Evolutionary conservation across 306 rosid species (phyloP).

Genomic region (Prinsepia uniflora): DNA sequence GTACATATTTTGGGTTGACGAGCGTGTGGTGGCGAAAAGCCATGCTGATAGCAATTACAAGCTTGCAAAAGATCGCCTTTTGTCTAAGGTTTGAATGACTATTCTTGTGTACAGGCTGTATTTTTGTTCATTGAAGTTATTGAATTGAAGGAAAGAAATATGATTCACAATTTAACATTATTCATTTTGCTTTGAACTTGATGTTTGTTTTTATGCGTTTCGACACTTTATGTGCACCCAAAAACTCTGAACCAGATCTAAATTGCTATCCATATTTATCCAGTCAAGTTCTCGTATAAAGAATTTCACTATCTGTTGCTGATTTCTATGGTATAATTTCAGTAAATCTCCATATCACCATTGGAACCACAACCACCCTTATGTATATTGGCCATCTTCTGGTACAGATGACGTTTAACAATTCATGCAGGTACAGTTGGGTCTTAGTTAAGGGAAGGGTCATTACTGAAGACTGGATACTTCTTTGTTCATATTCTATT

Average conservation of each 20-base stretch:
- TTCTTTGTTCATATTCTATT: slow-evolving; percentile 4
- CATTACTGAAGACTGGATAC: slow-evolving; percentile 3
- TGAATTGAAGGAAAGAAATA: background rate
- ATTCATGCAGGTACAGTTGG: slow-evolving; percentile 2
- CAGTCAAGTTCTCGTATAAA: background rate
- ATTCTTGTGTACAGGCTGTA: slow-evolving; percentile 14
- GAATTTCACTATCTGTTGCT: background rate
- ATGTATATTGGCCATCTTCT: background rate
- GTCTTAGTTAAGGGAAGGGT: background rate
- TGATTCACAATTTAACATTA: background rate
- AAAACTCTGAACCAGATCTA: slow-evolving; percentile 1
- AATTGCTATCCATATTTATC: background rate
- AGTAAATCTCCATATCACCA: background rate
- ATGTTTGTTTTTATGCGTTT: background rate
- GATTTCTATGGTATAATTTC: slow-evolving; percentile 3
- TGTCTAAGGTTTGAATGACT: slow-evolving; percentile 68
- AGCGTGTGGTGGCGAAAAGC: slow-evolving; percentile 85
- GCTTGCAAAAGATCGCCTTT: slow-evolving; percentile 78
- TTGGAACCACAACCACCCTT: background rate
- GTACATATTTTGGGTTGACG: slow-evolving; percentile 98
- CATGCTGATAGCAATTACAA: slow-evolving; percentile 93
- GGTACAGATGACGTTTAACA: background rate
- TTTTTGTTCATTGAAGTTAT: background rate
- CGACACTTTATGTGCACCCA: background rate
- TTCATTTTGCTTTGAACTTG: background rate